Percentiles rank a stretch among this genome's conserved stretches.
Conservation (phyloP, 2,329 filamentous ascomycete genomes). For the Colletotrichum noveboracense region DNA sequence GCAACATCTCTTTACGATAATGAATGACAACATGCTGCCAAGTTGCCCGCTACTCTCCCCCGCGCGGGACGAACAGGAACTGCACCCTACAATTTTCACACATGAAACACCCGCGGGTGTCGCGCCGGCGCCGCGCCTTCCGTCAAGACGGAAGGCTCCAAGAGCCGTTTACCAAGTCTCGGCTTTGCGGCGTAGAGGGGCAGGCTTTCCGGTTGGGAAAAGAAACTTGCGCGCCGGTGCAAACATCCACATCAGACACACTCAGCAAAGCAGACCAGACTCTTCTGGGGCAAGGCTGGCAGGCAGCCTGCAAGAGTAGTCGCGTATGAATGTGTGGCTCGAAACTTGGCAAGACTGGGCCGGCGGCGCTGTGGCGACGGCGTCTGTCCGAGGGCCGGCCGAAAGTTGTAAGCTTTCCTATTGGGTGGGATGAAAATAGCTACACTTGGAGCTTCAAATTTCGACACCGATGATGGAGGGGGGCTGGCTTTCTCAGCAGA, state of each 20-base stretch:
- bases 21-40: background rate
- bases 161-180: background rate
- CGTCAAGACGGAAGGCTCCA: background rate
- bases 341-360: background rate
- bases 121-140: background rate
- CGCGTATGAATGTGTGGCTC: background rate
- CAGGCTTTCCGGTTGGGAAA: background rate
- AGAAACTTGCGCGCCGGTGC: background rate
- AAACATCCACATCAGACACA: background rate
- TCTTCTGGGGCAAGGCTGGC: background rate
- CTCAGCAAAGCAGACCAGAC: background rate
- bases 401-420: background rate
- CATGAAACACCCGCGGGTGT: background rate
- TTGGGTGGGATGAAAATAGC: background rate
- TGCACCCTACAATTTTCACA: background rate
- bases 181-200: background rate
- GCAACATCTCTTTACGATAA: background rate
- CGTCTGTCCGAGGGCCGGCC: constrained; percentile 1
- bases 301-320: background rate
- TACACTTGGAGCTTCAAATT: background rate
- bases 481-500: background rate
- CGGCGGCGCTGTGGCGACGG: background rate
- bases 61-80: background rate
- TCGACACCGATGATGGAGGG: background rate
- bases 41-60: background rate